Conservation (phyloP, 2,329 filamentous ascomycete genomes). For the Aulographum hederae region DNA sequence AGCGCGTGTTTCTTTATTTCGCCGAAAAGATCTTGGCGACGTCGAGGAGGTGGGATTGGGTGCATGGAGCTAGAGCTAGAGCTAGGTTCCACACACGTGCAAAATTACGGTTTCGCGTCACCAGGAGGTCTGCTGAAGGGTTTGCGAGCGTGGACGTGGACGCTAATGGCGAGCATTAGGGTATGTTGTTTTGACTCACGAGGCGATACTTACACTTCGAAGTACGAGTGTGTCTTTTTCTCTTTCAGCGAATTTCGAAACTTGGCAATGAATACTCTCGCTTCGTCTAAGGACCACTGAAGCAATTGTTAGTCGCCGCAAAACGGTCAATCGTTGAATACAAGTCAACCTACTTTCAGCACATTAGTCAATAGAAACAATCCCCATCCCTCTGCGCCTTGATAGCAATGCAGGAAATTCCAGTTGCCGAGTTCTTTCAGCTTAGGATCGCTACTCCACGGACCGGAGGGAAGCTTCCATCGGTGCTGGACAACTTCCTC, state of each 20-base stretch:
- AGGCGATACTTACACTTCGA: neutral
- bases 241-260: neutral
- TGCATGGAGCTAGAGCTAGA: too few species aligned
- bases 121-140: too few species aligned
- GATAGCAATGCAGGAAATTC: constrained; percentile 16
- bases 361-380: constrained; percentile 13
- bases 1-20: too few species aligned
- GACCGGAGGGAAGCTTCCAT: constrained; percentile 9
- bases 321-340: too few species aligned
- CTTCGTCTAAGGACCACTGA: neutral
- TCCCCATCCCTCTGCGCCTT: constrained; percentile 19
- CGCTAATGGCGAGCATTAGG: too few species aligned
- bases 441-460: constrained; percentile 4
- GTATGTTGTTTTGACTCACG: too few species aligned
- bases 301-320: too few species aligned
- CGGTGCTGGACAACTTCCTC: constrained; percentile 10
- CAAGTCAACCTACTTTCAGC: neutral
- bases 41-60: too few species aligned
- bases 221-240: neutral
- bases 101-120: too few species aligned
- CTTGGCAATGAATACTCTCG: neutral
- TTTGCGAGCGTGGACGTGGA: too few species aligned
- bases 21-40: too few species aligned
- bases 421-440: constrained; percentile 5
- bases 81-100: too few species aligned